Evolutionary conservation across 1,284 basidiomycete genomes (phyloP).

Genomic region (Pseudozyma pruni): DNA sequence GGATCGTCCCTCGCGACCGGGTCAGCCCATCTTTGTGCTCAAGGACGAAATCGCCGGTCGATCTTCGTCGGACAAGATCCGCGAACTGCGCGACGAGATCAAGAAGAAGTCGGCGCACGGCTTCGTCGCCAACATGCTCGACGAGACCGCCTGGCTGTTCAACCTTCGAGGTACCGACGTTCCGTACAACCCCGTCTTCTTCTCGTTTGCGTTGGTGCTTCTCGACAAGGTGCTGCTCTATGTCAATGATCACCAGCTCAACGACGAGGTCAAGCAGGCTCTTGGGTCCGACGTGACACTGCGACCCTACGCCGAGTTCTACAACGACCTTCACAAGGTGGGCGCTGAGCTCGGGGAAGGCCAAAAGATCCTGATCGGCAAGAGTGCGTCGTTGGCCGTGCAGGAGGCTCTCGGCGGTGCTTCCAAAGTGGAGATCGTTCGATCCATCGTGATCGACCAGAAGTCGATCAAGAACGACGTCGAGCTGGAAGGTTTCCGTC

Average conservation of each 20-base stretch:
- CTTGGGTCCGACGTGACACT: conserved; percentile 75
- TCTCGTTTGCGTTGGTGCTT: conserved; percentile 86
- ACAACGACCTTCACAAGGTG: conserved; percentile 55
- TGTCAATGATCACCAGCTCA: conserved; percentile 76
- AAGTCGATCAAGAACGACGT: conserved; percentile 89
- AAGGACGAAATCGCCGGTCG: conserved; percentile 77
- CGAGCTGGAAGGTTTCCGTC: conserved; percentile 89
- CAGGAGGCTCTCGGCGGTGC: conserved; percentile 64
- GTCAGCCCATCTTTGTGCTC: conserved; percentile 78
- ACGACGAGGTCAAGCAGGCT: conserved; percentile 73
- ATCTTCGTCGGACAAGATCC: conserved; percentile 50
- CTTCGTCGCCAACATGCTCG: conserved; percentile 65
- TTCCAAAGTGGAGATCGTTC: conserved; percentile 47
- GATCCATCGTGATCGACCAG: conserved; percentile 77
- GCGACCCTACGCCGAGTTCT: conserved; percentile 73
- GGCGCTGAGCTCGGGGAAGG: conserved; percentile 36
- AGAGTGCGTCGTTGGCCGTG: conserved; percentile 63
- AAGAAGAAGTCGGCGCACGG: conserved; percentile 53
- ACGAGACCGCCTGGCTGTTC: conserved; percentile 76
- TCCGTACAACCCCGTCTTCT: conserved; percentile 91
- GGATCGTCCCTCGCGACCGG: conserved; percentile 78
- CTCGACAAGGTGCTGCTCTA: conserved; percentile 77
- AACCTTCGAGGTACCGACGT: conserved; percentile 94
- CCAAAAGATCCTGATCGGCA: conserved; percentile 60
- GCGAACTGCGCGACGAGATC: conserved; percentile 58